Evolutionary conservation across 257 asterid species (phyloP), one percentile per base, ranked within the genome.

Genomic region (Solanum chaucha): DNA sequence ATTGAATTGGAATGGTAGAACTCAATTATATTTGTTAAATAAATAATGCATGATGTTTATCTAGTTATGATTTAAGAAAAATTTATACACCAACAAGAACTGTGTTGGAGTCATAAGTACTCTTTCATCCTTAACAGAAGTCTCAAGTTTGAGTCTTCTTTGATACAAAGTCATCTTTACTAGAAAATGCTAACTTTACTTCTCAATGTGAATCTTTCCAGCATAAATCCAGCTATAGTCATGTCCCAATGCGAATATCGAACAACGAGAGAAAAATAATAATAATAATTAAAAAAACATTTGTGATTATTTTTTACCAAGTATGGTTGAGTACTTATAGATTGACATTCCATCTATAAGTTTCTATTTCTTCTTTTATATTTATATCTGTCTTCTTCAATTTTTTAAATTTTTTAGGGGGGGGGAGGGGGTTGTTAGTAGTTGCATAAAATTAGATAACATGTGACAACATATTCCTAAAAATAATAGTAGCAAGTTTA

Each of bases 401-500:
- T 7, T 3, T 6, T 12, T 35, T 4, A 36, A 7, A 2, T 13
- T 61, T 36, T 67, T 28, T 26, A 14, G 17, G 11, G 28, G 32
- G 32, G 32, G 32, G 32, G 32, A 6, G 78, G 46, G 80, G 65
- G 80, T 26, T 17, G 80, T 38, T 65, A 40, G 85, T 38, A 40
- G 80, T 65, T 84, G 36, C 67, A 46, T 26, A 84, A 84, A 84
- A 36, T 65, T 84, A 38, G 87, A 84, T 84, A 64, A 84, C 87
- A 84, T 84, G 87, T 84, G 87, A 84, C 82, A 83, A 65, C 58
- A 85, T 67, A 88, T 83, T 58, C 85, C 67, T 80, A 80, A 80
- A 86, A 86, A 71, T 81, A 88, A 88, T 86, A 86, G 83, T 77
- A 67, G 78, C 48, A 71, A 75, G 78, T 71, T 84, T 86, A 90